Evolutionary conservation across 2,329 filamentous ascomycete genomes (phyloP), one percentile per base, ranked within the genome.

Genomic region (Fusarium sp.): DNA sequence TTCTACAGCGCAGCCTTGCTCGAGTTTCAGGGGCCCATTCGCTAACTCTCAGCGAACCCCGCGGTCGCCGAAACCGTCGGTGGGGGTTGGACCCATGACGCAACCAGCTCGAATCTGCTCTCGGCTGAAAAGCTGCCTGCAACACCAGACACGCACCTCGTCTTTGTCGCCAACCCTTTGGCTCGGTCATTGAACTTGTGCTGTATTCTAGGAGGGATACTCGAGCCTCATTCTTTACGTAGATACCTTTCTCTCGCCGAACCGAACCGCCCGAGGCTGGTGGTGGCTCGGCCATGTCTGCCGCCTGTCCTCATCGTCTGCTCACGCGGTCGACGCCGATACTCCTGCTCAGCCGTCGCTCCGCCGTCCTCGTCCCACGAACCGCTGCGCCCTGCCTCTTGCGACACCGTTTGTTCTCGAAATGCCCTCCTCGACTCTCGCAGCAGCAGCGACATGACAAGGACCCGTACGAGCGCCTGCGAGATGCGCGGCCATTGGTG

Each of bases 401-500:
- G 13, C 52, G 52, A 30, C 62, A 45, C 35, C 79, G 79, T 20
- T 34, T 71, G 20, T 72, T 83, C 48, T 79, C 80, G 4, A 70
- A 65, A 63, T 78, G 74, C 10, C 43, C 52, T 2, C 73, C 62
- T 50, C 74, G 67, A 27, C 66, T 68, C 35, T 61, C 66, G 45
- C 67, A 77, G 48, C 70, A 78, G 14, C 66, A 43, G 20, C 3
- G 77, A 9, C 66, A 73, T 16, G 58, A 79, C 30, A 72, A 78
- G 45, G 72, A 80, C 41, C 67, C 74, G 11, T 52, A 80, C 68
- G 75, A 80, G 16, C 77, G 67, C 41, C 76, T 83, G 32, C 79
- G 77, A 54, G 73, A 75, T 25, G 82, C 82, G 16, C 75, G 74
- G 13, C 83, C 83, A 5, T 79, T 84, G 62, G 77, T 83, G 18